Base-by-base conservation (phyloP, 305 asterid species). In the Fraxinus xanthoxyloides region DNA sequence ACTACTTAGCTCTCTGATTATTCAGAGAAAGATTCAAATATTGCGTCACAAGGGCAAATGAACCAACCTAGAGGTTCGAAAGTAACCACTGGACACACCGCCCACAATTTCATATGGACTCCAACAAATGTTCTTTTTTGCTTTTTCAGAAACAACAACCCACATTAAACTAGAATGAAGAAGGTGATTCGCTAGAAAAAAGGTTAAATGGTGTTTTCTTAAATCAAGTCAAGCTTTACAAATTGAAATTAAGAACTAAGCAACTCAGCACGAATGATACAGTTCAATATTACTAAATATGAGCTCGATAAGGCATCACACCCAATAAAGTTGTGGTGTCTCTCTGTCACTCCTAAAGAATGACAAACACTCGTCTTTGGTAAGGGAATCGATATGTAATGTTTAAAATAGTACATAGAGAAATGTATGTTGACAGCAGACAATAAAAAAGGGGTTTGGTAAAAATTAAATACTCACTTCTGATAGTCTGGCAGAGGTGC, bases 381-480 rank as follows among this genome's bases (percentile, higher is more conserved):
- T 72, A 72, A 72, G 40, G 75, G 43, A 70, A 70, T 67, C 23
- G 1, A 67, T 70, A 17, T 31, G 40, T 70, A 70, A 15, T 30
- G 75, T 30, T 30, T 15, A 1, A 69, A 70, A 70, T 31, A 70
- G 40, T 17, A 75, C 23, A 31, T n/a, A 40, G 28, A 70, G 23
- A 75, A 86, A 70, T 38, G n/a, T 74, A 51, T 15, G 70, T 40
- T 10, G 12, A 67, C 10, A 24, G 65, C 70, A 72, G 30, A 79
- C 82, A 21, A 77, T 32, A 61, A 76, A 48, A 32, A 30, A 21
- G 7, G 30, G 21, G n/a, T 73, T 19, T 9, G n/a, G 15, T 54
- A 24, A 76, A 77, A 69, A 77, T 21, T 19, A 80, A 80, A 34
- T 76, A 89, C 98, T 94, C 89, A 94, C 99, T 90, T 90, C 80